Base-by-base conservation (phyloP, 2,329 filamentous ascomycete species). In the Penicillium sp. region DNA sequence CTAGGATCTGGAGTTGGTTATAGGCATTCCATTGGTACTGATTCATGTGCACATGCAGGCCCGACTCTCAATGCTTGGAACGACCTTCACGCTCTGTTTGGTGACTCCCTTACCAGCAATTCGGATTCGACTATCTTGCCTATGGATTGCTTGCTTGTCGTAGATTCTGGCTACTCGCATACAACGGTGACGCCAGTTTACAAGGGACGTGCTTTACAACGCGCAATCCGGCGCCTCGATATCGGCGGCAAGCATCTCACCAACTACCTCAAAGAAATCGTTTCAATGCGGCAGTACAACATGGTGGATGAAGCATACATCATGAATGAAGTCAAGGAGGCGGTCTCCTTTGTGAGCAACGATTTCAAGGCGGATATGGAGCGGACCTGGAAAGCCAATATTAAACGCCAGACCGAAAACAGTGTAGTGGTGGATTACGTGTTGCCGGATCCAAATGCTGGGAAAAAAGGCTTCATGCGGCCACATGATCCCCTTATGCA, bases 291-390 rank as follows among this genome's bases (percentile, higher is more conserved):
- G 6, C 92, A 97, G 68, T 96, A 95, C 73, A 93, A 97, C 71
- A 92, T 99, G 85, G 86, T 94, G 59, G 92, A 96, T 72, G 94
- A 99, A 66, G 88, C 89, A 1, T 88, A 95, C 72, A 88, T 97
- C 49, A 91, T 97, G 70, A 96, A 96, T 67, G 90, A 97, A 72
- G 92, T 97, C 74, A 99, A 99, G 70, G 94, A 99, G 71, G 82
- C 88, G 4, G 86, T 89, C 1, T 96, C 90, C 69, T 97, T 89
- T 65, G 86, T 97, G 11, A 89, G 89, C 2, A 77, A 84, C 1
- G 85, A 95, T 68, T 97, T 97, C 72, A 78, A 81, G 25, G 68
- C 72, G 6, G 90, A 97, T 64, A 82, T 99, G 33, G 92, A 97
- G 59, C 82, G 81, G 60, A 88, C 87, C 0, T 96, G 92, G 91